Conservation (phyloP, 176 grass and related monocot species). For the Pharus latifolius region DNA sequence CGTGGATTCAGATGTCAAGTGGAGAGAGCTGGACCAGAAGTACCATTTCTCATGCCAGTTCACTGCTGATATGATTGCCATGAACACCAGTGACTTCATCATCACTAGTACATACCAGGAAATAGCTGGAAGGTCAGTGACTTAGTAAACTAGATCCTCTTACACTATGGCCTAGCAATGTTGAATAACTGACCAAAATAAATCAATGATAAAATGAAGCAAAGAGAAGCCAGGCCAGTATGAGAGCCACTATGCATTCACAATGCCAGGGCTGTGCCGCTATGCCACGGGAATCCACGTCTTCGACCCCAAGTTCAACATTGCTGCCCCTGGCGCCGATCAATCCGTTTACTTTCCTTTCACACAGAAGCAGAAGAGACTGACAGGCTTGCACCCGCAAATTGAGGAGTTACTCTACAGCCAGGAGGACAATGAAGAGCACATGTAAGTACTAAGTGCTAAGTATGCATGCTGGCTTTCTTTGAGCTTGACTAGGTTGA, state of each 20-base stretch:
- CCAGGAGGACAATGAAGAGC: conserved; percentile 50
- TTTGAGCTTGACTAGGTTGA: neutral
- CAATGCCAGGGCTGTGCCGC: conserved; percentile 64
- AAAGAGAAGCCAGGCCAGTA: conserved; percentile 67
- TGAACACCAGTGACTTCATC: conserved; percentile 76
- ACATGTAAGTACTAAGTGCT: conserved; percentile 54
- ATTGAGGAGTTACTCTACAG: conserved; percentile 61
- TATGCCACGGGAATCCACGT: conserved; percentile 56
- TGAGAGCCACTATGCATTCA: conserved; percentile 54
- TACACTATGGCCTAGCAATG: neutral
- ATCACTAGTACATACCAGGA: conserved; percentile 77
- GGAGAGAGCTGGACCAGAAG: conserved; percentile 61
- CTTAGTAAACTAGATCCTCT: neutral
- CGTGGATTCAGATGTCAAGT: conserved; percentile 60
- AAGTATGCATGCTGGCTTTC: neutral
- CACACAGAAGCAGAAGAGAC: conserved; percentile 59
- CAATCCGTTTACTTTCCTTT: conserved; percentile 64
- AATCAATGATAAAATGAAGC: conserved; percentile 22
- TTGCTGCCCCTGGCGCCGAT: conserved; percentile 63
- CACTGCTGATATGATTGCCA: conserved; percentile 69
- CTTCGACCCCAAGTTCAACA: conserved; percentile 71
- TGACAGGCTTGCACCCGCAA: conserved; percentile 34
- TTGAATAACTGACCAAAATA: neutral
- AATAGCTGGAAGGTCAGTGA: conserved; percentile 56
- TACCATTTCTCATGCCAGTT: conserved; percentile 87